Evolutionary conservation across 2,329 filamentous ascomycete genomes (phyloP).

Genomic region (Chrysoporthe cubensis): DNA sequence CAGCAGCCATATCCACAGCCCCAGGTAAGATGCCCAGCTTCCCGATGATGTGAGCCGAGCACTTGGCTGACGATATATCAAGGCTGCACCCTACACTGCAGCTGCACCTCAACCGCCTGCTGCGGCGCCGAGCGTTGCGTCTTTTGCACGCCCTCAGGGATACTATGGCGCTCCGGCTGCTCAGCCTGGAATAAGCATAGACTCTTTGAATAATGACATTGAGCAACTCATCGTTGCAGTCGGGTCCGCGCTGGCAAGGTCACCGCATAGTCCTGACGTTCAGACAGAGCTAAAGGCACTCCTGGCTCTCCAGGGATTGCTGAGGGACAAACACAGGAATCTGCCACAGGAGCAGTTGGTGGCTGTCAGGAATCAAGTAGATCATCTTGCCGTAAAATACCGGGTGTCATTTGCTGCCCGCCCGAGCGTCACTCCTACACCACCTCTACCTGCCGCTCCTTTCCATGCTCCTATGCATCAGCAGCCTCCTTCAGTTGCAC

Average conservation of each 20-base stretch:
- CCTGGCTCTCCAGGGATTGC: constrained; percentile 78
- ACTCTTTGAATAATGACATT: constrained; percentile 82
- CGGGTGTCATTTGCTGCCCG: constrained; percentile 48
- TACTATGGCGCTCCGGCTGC: constrained; percentile 44
- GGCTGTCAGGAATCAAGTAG: constrained; percentile 83
- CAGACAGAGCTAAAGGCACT: constrained; percentile 83
- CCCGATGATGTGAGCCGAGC: background rate
- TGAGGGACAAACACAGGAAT: constrained; percentile 68
- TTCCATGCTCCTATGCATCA: constrained; percentile 40
- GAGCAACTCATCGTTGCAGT: constrained; percentile 75
- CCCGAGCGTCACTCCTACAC: constrained; percentile 37
- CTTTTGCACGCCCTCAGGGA: constrained; percentile 47
- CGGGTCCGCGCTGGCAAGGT: constrained; percentile 74
- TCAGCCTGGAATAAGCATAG: constrained; percentile 61
- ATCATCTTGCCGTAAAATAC: constrained; percentile 71
- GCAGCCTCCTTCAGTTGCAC: constrained; percentile 33
- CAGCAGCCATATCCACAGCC: constrained; percentile 32
- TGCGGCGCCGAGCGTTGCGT: constrained; percentile 41
- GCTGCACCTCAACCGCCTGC: constrained; percentile 43
- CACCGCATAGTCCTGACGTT: constrained; percentile 74
- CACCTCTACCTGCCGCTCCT: constrained; percentile 38
- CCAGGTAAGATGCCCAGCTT: constrained; percentile 28
- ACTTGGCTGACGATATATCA: constrained; percentile 28
- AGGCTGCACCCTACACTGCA: constrained; percentile 31
- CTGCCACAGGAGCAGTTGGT: constrained; percentile 81